Base-by-base conservation (phyloP, 169 alveolate genomes). In the Plasmodium gallinaceum region DNA sequence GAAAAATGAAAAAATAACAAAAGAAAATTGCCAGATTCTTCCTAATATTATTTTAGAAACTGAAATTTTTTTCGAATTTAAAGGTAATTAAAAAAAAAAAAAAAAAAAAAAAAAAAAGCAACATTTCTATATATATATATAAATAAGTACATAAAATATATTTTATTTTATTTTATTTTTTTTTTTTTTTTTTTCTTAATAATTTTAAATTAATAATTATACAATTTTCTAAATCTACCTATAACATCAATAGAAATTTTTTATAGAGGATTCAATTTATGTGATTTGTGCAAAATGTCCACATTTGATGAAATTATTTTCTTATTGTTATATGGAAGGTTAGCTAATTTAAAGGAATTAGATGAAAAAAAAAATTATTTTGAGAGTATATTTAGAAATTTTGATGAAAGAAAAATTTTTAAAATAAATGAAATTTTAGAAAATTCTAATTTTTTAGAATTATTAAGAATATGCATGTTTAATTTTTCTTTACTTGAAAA, bases 11-110 rank as follows among this genome's bases (percentile, higher is more conserved):
- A 69, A 45, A 37, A 24, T 26, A n/a, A 22, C 20, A 26, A 26
- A 39, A 26, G 45, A 65, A 7, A 1, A 39, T 45, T 1, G 32
- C 64, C 32, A 12, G 14, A 9, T n/a, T 16, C 42, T 54, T 14
- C 48, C 90, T 16, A 54, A 60, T 24, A 43, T 80, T 69, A 16
- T 80, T 24, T 12, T 80, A n/a, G 90, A 80, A 45, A 51, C 90
- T 3, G 90, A 80, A 80, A 65, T 80, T 54, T 80, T 42, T 51
- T 46, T 66, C 37, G 90, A 80, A 22, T 57, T 51, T 42, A 80
- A 80, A 45, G 90, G 90, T 80, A 10, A 6, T 54, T 12, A 64
- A 24, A 20, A 61, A 52, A 45, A 16, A 26, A 7, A 9, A 43
- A 9, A 42, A 43, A 9, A 18, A 45, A n/a, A n/a, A n/a, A n/a